phyloP scores from a whole-genome alignment of 2,329 filamentous ascomycete genomes.

The Xylaria sp. region DNA sequence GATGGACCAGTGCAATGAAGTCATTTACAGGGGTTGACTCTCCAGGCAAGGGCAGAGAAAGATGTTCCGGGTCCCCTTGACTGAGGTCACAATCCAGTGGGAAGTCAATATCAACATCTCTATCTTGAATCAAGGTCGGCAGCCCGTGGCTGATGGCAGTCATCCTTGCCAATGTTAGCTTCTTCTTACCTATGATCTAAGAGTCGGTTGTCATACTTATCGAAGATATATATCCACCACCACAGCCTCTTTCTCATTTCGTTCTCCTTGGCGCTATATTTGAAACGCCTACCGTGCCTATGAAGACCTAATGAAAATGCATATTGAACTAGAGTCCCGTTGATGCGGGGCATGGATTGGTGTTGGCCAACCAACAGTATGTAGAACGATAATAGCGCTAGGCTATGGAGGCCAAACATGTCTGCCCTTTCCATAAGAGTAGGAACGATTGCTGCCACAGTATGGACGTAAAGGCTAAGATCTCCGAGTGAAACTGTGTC shows the following conservation, averaged over 20 bases:
- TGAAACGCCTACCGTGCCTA: not conserved
- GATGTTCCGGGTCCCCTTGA: not conserved
- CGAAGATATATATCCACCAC: conserved; percentile 1
- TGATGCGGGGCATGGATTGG: not conserved
- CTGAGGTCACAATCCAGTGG: not conserved
- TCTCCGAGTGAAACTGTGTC: not conserved
- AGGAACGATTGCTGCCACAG: not conserved
- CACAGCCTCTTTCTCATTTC: not conserved
- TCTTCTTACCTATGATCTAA: not conserved
- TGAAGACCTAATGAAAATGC: not conserved
- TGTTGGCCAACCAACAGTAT: not conserved
- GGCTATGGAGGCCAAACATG: not conserved
- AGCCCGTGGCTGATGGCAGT: not conserved
- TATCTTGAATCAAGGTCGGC: not conserved
- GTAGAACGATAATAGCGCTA: not conserved
- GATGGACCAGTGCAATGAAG: not conserved
- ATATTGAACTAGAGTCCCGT: not conserved
- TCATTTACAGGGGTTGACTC: conserved; percentile 1
- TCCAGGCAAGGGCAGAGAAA: not conserved
- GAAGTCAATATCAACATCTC: not conserved
- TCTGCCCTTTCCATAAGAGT: not conserved
- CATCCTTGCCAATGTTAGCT: not conserved
- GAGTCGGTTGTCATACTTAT: not conserved
- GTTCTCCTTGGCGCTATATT: not conserved
- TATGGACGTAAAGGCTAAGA: not conserved